Evolutionary conservation across 2,329 filamentous ascomycete genomes (phyloP).

Genomic region (Xylariales sp.): DNA sequence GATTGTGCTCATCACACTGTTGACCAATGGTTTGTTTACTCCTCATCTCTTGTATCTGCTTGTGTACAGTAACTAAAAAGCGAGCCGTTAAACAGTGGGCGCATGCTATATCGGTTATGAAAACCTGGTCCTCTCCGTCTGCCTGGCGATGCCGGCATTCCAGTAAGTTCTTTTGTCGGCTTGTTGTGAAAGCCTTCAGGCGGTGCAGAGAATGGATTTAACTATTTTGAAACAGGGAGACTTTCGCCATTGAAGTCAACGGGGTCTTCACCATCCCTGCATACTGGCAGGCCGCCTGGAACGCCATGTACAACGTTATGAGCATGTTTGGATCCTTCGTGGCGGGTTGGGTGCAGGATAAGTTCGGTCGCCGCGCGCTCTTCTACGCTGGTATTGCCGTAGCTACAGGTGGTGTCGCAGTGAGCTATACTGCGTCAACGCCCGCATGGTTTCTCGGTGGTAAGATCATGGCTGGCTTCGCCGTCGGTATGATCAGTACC

Average conservation of each 20-base stretch:
- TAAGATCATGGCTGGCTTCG: slow-evolving; percentile 17
- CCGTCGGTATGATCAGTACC: slow-evolving; percentile 13
- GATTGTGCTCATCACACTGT: slow-evolving; percentile 5
- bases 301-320: slow-evolving; percentile 14
- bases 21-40: slow-evolving; percentile 4
- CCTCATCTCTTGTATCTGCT: neutral
- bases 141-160: slow-evolving; percentile 8
- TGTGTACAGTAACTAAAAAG: neutral
- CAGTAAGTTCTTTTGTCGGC: neutral
- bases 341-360: slow-evolving; percentile 14
- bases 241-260: slow-evolving; percentile 5
- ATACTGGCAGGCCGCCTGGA: slow-evolving; percentile 18
- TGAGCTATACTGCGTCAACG: slow-evolving; percentile 11
- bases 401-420: slow-evolving; percentile 11
- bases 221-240: slow-evolving; percentile 1
- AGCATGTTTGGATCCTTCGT: slow-evolving; percentile 13
- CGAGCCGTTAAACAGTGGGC: neutral
- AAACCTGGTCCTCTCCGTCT: slow-evolving; percentile 6
- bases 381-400: slow-evolving; percentile 9
- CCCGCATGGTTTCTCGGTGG: slow-evolving; percentile 12
- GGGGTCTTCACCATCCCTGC: slow-evolving; percentile 12
- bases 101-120: slow-evolving; percentile 7
- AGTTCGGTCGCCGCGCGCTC: slow-evolving; percentile 13
- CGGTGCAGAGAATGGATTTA: neutral
- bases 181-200: neutral